A percentile compares a stretch with the other conserved stretches of the same genome.
phyloP scores from a whole-genome alignment of 108 stramenopile genomes.

The Nitzschia putrida region DNA sequence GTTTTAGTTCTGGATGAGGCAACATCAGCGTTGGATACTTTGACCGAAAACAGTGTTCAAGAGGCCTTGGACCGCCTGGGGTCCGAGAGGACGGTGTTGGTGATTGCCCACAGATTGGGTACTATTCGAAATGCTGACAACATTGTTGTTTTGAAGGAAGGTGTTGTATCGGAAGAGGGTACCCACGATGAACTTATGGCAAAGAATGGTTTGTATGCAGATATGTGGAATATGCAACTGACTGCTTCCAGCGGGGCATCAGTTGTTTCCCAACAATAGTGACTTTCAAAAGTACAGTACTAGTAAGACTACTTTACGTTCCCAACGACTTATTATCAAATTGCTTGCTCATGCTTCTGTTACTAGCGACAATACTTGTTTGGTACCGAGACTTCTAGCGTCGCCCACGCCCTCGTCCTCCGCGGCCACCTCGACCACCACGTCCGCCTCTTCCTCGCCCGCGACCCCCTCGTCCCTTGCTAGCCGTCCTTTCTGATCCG shows the following conservation, averaged over 20 bases:
- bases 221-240: constrained; percentile 90
- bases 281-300: no score
- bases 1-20: constrained; percentile 58
- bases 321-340: no score
- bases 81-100: constrained; percentile 84
- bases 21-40: constrained; percentile 70
- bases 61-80: constrained; percentile 94
- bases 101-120: constrained; percentile 97
- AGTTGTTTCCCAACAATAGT: no score
- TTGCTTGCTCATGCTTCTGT: no score
- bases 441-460: constrained; percentile 63
- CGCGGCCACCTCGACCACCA: constrained; percentile 47
- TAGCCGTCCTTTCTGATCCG: constrained; percentile 73
- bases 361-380: no score
- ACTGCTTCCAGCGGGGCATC: constrained; percentile 14
- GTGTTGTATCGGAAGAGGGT: constrained; percentile 90
- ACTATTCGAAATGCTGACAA: constrained; percentile 96
- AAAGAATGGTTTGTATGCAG: constrained; percentile 79
- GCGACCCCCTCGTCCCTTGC: constrained; percentile 61
- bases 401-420: constrained; percentile 40
- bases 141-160: constrained; percentile 94
- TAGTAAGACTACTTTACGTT: no score
- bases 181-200: constrained; percentile 93
- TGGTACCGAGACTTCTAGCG: no score
- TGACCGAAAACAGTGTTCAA: constrained; percentile 89